phyloP scores from a whole-genome alignment of 305 asterid species.

The Andrographis paniculata region DNA sequence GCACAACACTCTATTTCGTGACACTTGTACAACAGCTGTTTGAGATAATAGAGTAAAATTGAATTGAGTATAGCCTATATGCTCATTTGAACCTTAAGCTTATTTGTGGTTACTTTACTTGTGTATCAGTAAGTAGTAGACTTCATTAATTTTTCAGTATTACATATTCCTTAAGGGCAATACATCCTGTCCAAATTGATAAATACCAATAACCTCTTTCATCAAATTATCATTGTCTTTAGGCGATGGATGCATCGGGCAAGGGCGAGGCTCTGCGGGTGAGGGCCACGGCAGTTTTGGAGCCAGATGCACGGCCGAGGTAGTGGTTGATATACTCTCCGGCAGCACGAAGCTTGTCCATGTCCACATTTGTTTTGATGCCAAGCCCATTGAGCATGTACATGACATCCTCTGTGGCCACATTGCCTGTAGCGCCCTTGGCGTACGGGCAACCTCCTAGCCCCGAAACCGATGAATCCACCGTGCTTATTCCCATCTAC shows the following conservation, averaged over 20 bases:
- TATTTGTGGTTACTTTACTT: no score
- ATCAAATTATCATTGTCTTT: slow-evolving; percentile 3
- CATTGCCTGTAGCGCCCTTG: slow-evolving; percentile 94
- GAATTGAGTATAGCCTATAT: no score
- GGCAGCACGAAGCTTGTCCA: slow-evolving; percentile 62
- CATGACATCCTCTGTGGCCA: slow-evolving; percentile 89
- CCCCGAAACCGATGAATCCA: slow-evolving; percentile 90
- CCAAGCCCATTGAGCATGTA: slow-evolving; percentile 94
- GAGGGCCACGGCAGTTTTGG: slow-evolving; percentile 83
- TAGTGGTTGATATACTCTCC: slow-evolving; percentile 66
- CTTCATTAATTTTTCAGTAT: no score
- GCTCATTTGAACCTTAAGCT: no score
- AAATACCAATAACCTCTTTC: no score
- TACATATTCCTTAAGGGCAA: no score
- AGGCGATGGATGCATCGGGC: slow-evolving; percentile 37
- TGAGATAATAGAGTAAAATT: no score
- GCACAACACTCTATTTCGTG: no score
- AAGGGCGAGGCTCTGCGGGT: slow-evolving; percentile 24
- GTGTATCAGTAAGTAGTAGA: no score
- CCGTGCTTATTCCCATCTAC: slow-evolving; percentile 90
- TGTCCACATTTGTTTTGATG: slow-evolving; percentile 57
- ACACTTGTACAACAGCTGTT: no score
- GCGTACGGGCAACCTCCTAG: slow-evolving; percentile 98
- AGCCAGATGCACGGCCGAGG: slow-evolving; percentile 65
- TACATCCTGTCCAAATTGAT: no score